Evolutionary conservation across 768 basidiomycete genomes (phyloP).

Genomic region (Candolleomyces aberdarensis): DNA sequence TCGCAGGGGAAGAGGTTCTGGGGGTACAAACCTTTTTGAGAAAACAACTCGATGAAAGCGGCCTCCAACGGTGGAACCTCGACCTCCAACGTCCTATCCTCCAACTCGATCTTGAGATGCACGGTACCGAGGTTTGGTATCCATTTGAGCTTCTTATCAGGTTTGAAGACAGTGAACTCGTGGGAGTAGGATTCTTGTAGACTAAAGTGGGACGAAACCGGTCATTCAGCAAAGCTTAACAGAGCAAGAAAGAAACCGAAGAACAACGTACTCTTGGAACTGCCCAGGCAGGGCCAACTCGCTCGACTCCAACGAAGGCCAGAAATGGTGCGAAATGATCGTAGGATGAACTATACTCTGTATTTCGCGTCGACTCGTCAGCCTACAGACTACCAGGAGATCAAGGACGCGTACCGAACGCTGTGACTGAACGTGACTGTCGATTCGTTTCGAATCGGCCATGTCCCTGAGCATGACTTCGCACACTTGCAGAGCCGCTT

Average conservation of each 20-base stretch:
- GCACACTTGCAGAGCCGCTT: slow-evolving; percentile 88
- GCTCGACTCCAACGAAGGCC: slow-evolving; percentile 81
- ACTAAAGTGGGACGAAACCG: slow-evolving; percentile 31
- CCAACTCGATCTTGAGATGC: slow-evolving; percentile 73
- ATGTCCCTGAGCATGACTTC: slow-evolving; percentile 99
- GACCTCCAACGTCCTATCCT: slow-evolving; percentile 72
- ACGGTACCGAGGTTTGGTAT: slow-evolving; percentile 87
- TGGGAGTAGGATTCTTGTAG: slow-evolving; percentile 73
- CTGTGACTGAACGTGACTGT: slow-evolving; percentile 82
- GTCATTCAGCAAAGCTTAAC: neutral
- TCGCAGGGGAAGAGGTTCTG: too few species aligned
- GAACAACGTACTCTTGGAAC: slow-evolving; percentile 63
- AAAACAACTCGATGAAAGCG: slow-evolving; percentile 85
- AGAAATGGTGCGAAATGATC: slow-evolving; percentile 92
- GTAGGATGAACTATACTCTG: slow-evolving; percentile 81
- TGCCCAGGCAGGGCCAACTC: slow-evolving; percentile 82
- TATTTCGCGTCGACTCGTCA: neutral
- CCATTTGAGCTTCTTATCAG: slow-evolving; percentile 90
- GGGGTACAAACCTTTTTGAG: slow-evolving; percentile 49
- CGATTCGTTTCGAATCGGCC: slow-evolving; percentile 88
- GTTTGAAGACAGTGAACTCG: slow-evolving; percentile 81
- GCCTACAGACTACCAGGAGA: neutral
- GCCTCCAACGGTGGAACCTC: slow-evolving; percentile 89
- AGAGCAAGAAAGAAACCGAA: neutral
- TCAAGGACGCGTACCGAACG: slow-evolving; percentile 44